Evolutionary conservation across 2,329 filamentous ascomycete species (phyloP).

Genomic region (Juglanconis sp.): DNA sequence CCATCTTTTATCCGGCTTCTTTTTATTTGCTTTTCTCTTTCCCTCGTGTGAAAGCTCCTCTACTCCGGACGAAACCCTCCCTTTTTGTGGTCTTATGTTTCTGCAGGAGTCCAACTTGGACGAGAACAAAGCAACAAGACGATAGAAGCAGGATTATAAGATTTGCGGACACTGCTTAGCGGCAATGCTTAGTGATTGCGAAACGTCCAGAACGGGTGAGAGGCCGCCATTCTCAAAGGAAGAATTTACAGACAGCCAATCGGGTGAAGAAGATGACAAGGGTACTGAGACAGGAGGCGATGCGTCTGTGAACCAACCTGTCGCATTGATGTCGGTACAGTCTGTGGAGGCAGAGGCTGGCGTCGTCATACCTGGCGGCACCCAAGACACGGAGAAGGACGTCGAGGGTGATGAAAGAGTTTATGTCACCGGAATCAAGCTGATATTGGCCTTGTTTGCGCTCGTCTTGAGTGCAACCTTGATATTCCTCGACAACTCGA

Average conservation of each 20-base stretch:
- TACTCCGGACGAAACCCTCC: too few species aligned
- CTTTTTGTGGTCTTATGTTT: too few species aligned
- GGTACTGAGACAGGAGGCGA: neutral
- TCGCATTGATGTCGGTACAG: neutral
- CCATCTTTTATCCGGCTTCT: too few species aligned
- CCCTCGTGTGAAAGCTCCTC: too few species aligned
- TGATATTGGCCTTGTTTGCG: neutral
- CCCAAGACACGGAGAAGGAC: neutral
- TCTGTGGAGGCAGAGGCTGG: neutral
- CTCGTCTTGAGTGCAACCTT: neutral
- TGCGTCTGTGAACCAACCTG: neutral
- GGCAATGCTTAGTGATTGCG: too few species aligned
- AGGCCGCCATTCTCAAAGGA: neutral
- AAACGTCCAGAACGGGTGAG: too few species aligned
- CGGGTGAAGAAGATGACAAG: neutral
- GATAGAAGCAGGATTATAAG: too few species aligned
- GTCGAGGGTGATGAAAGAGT: neutral
- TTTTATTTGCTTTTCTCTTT: too few species aligned
- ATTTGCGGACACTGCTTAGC: too few species aligned
- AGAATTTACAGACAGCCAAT: neutral
- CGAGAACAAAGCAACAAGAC: too few species aligned
- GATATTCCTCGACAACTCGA: conserved; percentile 3
- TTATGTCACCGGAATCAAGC: neutral
- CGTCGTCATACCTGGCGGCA: neutral
- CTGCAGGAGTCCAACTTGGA: too few species aligned